Evolutionary conservation across 2,329 filamentous ascomycete genomes (phyloP), one percentile per base, ranked within the genome.

Genomic region (Aspergillus hiratsukae): DNA sequence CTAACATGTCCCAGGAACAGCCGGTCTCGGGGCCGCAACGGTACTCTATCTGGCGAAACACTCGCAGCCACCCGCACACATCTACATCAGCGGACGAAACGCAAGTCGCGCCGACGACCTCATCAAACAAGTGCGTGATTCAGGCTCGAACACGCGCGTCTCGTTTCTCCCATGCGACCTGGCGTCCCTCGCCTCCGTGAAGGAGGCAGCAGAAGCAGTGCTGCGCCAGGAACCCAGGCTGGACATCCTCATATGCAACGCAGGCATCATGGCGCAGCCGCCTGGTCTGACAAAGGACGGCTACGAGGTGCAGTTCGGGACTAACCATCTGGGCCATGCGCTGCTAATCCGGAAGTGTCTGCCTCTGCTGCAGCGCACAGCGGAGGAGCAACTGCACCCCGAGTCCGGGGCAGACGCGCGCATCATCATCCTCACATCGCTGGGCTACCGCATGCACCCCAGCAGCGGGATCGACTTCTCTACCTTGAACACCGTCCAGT

Each of bases 201-300:
- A 75, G 48, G 51, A 65, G 4, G 77, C 78, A 1, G 77, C 76
- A 1, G 58, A 69, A 0, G 62, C 62, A 0, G 75, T 83, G 58
- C 49, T 67, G 0, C 54, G 66, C 2, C 61, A 71, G 21, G 66
- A 69, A 23, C 56, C 65, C 11, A 69, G 71, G 5, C 68, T 81
- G 1, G 78, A 81, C 59, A 71, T 80, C 31, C 66, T 80, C 3
- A 71, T 80, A 55, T 74, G 74, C 48, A 79, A 80, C 56, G 78
- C 78, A 0, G 79, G 76, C 1, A 69, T 80, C 37, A 78, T 80
- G 73, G 74, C 71, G 0, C 61, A 60, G 19, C 70, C 75, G 3
- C 66, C 74, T 0, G 69, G 57, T 2, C 60, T 75, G 11, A 17
- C 31, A 6, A 17, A 17, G 14, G 31, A 35, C 14, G 31, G 31